Evolutionary conservation across 192 early-diverging fungal species (phyloP), one percentile per base, ranked within the genome.

Genomic region (Rhizoclosmatium sp.): DNA sequence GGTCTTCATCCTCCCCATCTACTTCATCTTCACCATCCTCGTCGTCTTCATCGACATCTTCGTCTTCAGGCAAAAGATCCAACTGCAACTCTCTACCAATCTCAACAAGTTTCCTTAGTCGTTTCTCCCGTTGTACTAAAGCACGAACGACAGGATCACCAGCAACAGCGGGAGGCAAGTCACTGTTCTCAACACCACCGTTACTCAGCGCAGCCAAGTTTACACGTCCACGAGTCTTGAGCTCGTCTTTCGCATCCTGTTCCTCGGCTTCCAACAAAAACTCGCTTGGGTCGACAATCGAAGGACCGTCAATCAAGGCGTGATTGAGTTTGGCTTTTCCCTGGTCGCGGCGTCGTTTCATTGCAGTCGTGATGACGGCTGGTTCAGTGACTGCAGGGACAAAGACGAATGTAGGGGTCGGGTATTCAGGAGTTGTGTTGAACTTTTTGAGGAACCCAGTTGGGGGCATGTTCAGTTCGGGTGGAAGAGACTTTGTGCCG

Each of bases 401-500:
- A 62, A 85, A 65, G 2, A 69, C 62, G 78, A 81, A 85, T 10
- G 41, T 41, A 19, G 49, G 49, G 23, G 68, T 67, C 12, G 77
- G 48, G 44, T 48, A 64, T 61, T 76, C 71, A 39, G 80, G 78
- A 31, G 60, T 70, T 14, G 81, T 54, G 61, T 85, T 80, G 68
- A 75, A 85, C 16, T 49, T 47, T 59, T 76, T 72, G 4, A 85
- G 69, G 56, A 83, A 82, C 5, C 69, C 70, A 10, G 71, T 45
- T 14, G 84, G 81, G 14, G 59, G 49, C 21, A 54, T 14, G 40
- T 69, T 75, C 16, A 85, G 74, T 42, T 59, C 60, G 3, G 76
- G 46, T 4, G 84, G 82, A 3, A 85, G 65, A 2, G 81, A 82
- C 66, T 83, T 78, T 48, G 80, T 75, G 40, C 70, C 78, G n/a